phyloP scores from a whole-genome alignment of 257 asterid species.

The Nemophila menziesii region DNA sequence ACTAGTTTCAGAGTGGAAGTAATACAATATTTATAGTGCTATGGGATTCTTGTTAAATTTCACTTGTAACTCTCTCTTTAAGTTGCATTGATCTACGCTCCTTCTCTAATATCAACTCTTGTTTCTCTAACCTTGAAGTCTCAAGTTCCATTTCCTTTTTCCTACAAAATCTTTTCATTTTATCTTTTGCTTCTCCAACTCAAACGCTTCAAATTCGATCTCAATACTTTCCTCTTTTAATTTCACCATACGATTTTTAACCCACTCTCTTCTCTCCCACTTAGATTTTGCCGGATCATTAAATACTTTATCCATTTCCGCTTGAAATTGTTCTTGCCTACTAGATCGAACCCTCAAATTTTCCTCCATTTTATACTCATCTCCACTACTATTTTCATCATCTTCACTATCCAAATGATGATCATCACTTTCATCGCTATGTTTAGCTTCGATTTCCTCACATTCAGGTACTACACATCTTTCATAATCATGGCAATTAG shows the following conservation, averaged over 20 bases:
- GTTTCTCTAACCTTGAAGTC: slow-evolving; percentile 21
- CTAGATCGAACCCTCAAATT: slow-evolving; percentile 5
- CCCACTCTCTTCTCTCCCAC: slow-evolving; percentile 23
- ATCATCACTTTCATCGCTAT: slow-evolving; percentile 18
- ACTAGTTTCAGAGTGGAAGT: no score
- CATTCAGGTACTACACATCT: no score
- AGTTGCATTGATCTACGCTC: slow-evolving; percentile 19
- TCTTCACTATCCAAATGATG: slow-evolving; percentile 18
- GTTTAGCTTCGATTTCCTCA: slow-evolving; percentile 21
- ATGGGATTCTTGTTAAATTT: slow-evolving; percentile 13
- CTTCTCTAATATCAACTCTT: slow-evolving; percentile 22
- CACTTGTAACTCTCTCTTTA: slow-evolving; percentile 16
- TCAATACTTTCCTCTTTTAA: slow-evolving; percentile 26
- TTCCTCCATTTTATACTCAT: slow-evolving; percentile 8
- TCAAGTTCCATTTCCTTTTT: slow-evolving; percentile 29
- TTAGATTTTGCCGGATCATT: slow-evolving; percentile 20
- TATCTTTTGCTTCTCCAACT: slow-evolving; percentile 19
- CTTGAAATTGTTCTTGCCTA: slow-evolving; percentile 8
- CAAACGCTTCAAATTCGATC: slow-evolving; percentile 27
- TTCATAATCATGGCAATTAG: slow-evolving; percentile 23
- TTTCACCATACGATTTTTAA: slow-evolving; percentile 23
- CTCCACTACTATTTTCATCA: slow-evolving; percentile 10
- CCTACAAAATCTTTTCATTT: slow-evolving; percentile 28
- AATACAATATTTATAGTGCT: slow-evolving; percentile 10
- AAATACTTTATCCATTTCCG: slow-evolving; percentile 20